These are phyloP conservation scores for Phytophthora tubulina DNA, from an alignment of 352 stramenopile genomes.

Conservation along the genomic window DNA sequence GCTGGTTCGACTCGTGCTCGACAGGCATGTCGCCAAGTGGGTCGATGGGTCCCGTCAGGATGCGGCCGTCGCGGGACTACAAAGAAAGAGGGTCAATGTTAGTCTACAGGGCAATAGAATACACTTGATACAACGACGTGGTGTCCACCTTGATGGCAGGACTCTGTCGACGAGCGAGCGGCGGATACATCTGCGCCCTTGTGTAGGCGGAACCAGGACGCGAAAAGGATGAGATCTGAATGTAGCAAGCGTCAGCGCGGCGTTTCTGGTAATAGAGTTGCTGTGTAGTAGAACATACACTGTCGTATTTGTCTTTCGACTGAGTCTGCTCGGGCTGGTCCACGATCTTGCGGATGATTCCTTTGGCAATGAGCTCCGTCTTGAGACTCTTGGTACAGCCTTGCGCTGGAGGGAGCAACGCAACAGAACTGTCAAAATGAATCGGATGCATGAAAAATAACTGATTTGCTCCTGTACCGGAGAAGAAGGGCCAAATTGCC, in stretches of 20 bases:
- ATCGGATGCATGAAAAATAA: too few species aligned
- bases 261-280: too few species aligned
- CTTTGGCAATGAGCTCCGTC: slow-evolving; percentile 63
- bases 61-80: slow-evolving; percentile 60
- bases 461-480: slow-evolving; percentile 32
- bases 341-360: slow-evolving; percentile 73
- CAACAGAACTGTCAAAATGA: background rate
- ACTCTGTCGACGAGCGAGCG: slow-evolving; percentile 51
- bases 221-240: slow-evolving; percentile 79
- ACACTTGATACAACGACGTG: too few species aligned
- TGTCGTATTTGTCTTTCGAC: slow-evolving; percentile 59
- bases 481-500: slow-evolving; percentile 78
- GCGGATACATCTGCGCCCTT: slow-evolving; percentile 66
- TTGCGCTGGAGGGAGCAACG: slow-evolving; percentile 37
- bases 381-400: slow-evolving; percentile 64
- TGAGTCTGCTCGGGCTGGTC: slow-evolving; percentile 59
- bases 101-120: background rate
- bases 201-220: slow-evolving; percentile 79
- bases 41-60: slow-evolving; percentile 60
- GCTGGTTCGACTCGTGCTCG: slow-evolving; percentile 61
- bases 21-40: slow-evolving; percentile 59
- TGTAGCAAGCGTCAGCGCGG: background rate
- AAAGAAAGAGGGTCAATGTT: background rate
- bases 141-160: slow-evolving; percentile 54
- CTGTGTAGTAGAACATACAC: slow-evolving; percentile 35